Base-by-base conservation (phyloP, 805 yeast genomes). In the Kluyveromyces wickerhamii region DNA sequence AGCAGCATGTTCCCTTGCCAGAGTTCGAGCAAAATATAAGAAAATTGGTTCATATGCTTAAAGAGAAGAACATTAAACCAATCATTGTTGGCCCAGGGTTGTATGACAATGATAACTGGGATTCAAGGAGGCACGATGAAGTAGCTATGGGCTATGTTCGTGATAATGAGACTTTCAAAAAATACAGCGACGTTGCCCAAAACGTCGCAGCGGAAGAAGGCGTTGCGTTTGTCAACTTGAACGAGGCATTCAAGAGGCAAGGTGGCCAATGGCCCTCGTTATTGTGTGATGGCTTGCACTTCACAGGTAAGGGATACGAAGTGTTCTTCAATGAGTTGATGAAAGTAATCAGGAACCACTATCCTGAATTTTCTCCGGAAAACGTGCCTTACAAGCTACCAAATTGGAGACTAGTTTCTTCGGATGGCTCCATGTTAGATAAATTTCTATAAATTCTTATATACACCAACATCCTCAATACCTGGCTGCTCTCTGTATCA, bases 1-100 rank as follows among this genome's bases (percentile, higher is more conserved):
- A 52, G 4, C 75, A 71, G 43, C 58, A 59, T 15, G 84, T 84
- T 8, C 71, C 73, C 1, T 13, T 79, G 3, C 68, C 56, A 0
- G 60, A 67, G 37, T 84, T 59, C 49, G 38, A 54, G 14, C 57
- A 52, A 11, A 86, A 86, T 48, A 60, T 71, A 41, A 47, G 43
- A 18, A 35, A 40, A 8, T 43, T 84, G 47, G 60, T 75, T 10
- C 43, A 59, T 5, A 42, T 64, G 39, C 64, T 71, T 20, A 42
- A 50, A 15, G 51, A 48, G 1, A 54, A 68, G 35, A 66, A 62
- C 2, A 71, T 79, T 35, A 68, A 67, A 23, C 63, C 75, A 0
- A 62, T 85, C 12, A 46, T 83, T 2, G 66, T 84, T 7, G 76
- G 84, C 0, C 86, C 89, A 0, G 79, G 71, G 0, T 51, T 71